Evolutionary conservation across 179 eudicot species (phyloP).

Genomic region (Spinacia oleracea): DNA sequence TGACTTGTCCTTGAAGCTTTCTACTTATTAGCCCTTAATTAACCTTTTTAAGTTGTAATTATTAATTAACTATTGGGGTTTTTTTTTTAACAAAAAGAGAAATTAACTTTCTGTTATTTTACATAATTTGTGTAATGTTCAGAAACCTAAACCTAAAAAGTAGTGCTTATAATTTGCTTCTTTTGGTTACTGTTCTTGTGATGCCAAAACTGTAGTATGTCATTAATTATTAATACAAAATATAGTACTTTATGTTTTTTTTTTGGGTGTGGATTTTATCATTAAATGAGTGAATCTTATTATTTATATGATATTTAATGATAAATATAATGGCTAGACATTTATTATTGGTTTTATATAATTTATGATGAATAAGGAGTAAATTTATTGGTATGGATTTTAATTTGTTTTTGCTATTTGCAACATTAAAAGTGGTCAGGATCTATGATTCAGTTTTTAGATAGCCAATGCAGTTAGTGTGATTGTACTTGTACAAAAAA

Average conservation of each 20-base stretch:
- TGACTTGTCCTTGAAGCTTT: slow-evolving; percentile 75
- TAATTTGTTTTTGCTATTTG: neutral
- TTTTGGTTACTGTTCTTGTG: slow-evolving; percentile 22
- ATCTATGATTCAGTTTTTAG: slow-evolving; percentile 37
- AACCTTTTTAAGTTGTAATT: slow-evolving; percentile 14
- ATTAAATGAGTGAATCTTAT: slow-evolving; percentile 13
- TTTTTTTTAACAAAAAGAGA: neutral
- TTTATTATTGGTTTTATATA: neutral
- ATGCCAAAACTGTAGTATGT: slow-evolving; percentile 17
- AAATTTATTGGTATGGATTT: slow-evolving; percentile 7
- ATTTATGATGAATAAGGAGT: neutral
- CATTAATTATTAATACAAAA: slow-evolving; percentile 21
- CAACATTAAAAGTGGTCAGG: slow-evolving; percentile 25
- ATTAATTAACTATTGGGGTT: neutral
- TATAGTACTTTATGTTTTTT: neutral
- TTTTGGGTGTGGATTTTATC: slow-evolving; percentile 16
- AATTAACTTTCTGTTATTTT: slow-evolving; percentile 34
- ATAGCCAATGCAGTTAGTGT: slow-evolving; percentile 35
- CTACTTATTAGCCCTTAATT: slow-evolving; percentile 9
- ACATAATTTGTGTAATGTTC: slow-evolving; percentile 30
- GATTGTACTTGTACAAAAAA: slow-evolving; percentile 27
- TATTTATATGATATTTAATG: neutral
- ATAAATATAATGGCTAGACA: neutral
- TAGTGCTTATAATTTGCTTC: slow-evolving; percentile 24
- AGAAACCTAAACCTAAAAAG: slow-evolving; percentile 27